Conservation (phyloP, 805 yeast genomes). For the Candida multigemmis region DNA sequence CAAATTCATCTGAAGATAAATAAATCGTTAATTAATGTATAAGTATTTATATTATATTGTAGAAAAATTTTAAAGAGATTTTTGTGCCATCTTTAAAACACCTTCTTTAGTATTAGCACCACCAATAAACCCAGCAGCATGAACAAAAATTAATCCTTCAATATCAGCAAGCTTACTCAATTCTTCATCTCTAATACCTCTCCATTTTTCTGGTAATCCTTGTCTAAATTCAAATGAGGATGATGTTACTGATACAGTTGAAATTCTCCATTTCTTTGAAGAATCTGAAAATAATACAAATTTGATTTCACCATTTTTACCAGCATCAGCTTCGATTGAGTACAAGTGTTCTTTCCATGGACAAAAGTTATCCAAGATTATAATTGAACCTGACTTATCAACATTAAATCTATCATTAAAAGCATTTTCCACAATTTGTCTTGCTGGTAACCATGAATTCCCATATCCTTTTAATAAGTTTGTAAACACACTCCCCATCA, state of each 20-base stretch:
- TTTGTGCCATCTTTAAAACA: constrained; percentile 63
- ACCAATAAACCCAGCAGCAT: constrained; percentile 96
- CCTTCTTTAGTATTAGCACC: constrained; percentile 80
- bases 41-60: too few species aligned
- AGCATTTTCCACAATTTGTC: constrained; percentile 64
- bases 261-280: constrained; percentile 71
- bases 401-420: constrained; percentile 49
- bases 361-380: constrained; percentile 67
- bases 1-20: constrained; percentile 1
- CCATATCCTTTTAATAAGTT: constrained; percentile 64
- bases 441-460: constrained; percentile 87
- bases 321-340: constrained; percentile 54
- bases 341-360: constrained; percentile 96
- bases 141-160: constrained; percentile 82
- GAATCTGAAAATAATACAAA: constrained; percentile 79
- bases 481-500: constrained; percentile 79
- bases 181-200: constrained; percentile 91
- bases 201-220: constrained; percentile 84
- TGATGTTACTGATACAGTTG: constrained; percentile 80
- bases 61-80: constrained; percentile 10
- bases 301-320: constrained; percentile 46
- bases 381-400: constrained; percentile 63
- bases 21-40: constrained; percentile 1
- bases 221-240: constrained; percentile 77
- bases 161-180: constrained; percentile 70